A percentile compares a stretch with the other conserved stretches of the same genome.
These are phyloP conservation scores for Coelastrella sp. DNA, from an alignment of 139 green algal species.

Conservation along the genomic window DNA sequence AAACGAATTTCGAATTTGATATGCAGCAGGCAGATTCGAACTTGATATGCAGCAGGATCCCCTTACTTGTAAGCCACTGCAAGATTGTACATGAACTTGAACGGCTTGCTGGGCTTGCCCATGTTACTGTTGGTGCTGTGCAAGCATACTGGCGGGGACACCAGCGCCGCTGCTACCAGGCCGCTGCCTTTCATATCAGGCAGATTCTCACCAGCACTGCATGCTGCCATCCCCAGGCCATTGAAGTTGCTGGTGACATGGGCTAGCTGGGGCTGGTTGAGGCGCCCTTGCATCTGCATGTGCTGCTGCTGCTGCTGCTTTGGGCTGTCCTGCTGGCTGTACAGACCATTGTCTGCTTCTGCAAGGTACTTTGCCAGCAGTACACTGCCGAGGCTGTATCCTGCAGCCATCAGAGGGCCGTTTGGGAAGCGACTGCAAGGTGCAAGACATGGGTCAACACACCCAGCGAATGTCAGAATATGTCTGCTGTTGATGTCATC, in stretches of 20 bases:
- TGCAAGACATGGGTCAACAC: not conserved
- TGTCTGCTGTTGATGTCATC: not conserved
- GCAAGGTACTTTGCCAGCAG: constrained; percentile 84
- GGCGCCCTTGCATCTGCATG: not conserved
- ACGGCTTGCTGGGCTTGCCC: constrained; percentile 11
- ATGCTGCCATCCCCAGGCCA: not conserved
- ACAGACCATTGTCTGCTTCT: constrained; percentile 69
- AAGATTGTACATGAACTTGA: constrained; percentile 73
- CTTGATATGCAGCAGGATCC: too few relatives aligned
- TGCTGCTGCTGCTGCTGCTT: constrained; percentile 3
- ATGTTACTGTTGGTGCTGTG: constrained; percentile 48
- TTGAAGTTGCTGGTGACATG: not conserved
- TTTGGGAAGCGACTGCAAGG: constrained; percentile 61
- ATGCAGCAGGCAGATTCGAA: too few relatives aligned
- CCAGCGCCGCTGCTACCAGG: constrained; percentile 63
- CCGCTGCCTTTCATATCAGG: constrained; percentile 52
- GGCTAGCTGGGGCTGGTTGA: not conserved
- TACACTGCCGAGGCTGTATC: constrained; percentile 80
- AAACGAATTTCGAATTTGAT: too few relatives aligned
- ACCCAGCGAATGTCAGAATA: not conserved
- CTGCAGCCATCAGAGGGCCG: constrained; percentile 71
- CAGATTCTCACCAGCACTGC: not conserved
- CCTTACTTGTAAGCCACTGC: constrained; percentile 63
- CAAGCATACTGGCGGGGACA: constrained; percentile 68
- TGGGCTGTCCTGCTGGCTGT: constrained; percentile 10